A percentile compares a stretch with the other conserved stretches of the same genome.
Conservation (phyloP, 768 basidiomycete genomes). For the Russula griseocarnosa region DNA sequence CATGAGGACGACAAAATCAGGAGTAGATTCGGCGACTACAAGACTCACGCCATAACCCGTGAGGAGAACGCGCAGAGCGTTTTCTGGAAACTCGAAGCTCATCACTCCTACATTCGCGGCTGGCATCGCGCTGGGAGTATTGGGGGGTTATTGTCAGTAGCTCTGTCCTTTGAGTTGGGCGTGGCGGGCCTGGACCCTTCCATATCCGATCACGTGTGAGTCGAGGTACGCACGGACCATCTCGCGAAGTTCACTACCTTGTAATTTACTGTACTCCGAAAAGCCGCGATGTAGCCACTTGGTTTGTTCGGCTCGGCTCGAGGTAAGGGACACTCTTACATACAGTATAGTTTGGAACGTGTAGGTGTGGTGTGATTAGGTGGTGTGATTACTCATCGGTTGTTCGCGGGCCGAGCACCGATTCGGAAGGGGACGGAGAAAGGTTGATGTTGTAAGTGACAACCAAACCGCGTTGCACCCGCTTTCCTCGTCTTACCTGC, state of each 20-base stretch:
- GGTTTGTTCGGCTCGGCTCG: background rate
- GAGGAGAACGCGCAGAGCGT: conserved; percentile 42
- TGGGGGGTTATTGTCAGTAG: background rate
- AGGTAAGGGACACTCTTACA: background rate
- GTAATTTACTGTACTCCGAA: background rate
- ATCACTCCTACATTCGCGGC: conserved; percentile 8
- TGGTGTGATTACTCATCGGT: background rate
- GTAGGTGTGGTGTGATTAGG: background rate
- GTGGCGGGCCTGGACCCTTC: background rate
- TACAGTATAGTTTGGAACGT: background rate
- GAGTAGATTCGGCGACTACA: background rate
- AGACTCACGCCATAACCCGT: conserved; percentile 53
- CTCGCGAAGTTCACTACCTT: background rate
- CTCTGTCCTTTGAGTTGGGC: background rate
- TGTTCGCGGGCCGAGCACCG: background rate
- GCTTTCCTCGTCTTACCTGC: background rate
- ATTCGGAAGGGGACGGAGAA: background rate
- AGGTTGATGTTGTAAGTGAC: background rate
- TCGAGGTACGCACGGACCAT: conserved; percentile 11
- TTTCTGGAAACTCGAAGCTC: conserved; percentile 23
- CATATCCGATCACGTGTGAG: conserved; percentile 11
- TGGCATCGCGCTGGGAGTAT: conserved; percentile 12
- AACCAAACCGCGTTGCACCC: background rate
- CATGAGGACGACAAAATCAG: conserved; percentile 15
- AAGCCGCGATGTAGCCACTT: background rate